Evolutionary conservation across 2,329 filamentous ascomycete species (phyloP).

Genomic region (Karstenula rhodostoma): DNA sequence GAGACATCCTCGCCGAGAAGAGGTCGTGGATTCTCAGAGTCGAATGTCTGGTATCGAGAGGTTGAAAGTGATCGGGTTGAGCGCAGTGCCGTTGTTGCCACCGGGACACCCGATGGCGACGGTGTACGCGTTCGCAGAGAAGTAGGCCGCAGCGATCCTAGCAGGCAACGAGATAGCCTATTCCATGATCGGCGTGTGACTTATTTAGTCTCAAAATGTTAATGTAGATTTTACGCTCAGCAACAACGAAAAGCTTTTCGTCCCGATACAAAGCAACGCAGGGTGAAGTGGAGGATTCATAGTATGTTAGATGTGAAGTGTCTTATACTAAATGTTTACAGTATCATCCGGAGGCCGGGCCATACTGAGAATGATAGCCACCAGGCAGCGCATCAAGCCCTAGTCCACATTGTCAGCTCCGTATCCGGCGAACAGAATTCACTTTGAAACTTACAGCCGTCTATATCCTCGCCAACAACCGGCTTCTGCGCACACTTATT

Average conservation of each 20-base stretch:
- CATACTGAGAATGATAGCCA: conserved; percentile 22
- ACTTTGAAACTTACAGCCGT: conserved; percentile 28
- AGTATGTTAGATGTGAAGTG: neutral
- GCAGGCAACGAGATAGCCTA: neutral
- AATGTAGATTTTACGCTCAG: neutral
- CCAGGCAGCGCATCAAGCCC: conserved; percentile 23
- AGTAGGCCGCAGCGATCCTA: conserved; percentile 12
- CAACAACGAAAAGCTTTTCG: neutral
- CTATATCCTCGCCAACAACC: conserved; percentile 31
- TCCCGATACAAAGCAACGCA: neutral
- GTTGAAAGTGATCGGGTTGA: conserved; percentile 45
- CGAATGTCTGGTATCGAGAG: conserved; percentile 42
- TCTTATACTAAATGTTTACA: neutral
- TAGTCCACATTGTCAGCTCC: conserved; percentile 7
- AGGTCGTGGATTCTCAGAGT: conserved; percentile 47
- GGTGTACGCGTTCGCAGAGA: conserved; percentile 42
- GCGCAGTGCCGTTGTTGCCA: conserved; percentile 40
- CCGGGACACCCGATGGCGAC: conserved; percentile 46
- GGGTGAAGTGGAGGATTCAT: no score
- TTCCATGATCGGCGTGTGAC: neutral
- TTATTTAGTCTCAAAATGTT: neutral
- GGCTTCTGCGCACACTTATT: conserved; percentile 29
- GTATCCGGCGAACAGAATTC: neutral
- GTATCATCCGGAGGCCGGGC: conserved; percentile 15
- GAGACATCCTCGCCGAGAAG: conserved; percentile 37